Evolutionary conservation across 1,284 basidiomycete species (phyloP), one percentile per base, ranked within the genome.

Genomic region (Microbotryomycetes sp.): DNA sequence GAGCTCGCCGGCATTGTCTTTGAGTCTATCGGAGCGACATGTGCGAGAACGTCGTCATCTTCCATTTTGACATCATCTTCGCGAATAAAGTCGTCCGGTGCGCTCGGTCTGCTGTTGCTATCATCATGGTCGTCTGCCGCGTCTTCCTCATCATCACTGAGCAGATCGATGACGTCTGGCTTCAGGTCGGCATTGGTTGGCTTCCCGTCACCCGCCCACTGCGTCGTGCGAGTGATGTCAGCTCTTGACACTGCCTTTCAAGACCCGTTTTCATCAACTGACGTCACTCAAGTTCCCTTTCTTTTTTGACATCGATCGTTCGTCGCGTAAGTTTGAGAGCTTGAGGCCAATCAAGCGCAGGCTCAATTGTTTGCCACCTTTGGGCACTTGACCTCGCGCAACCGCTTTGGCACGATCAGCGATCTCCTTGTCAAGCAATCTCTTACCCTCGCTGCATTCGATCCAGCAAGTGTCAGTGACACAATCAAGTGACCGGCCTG

Each of bases 271-370:
- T n/a, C n/a, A n/a, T n/a, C n/a, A n/a, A n/a, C n/a, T n/a, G n/a
- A n/a, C n/a, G n/a, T n/a, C n/a, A n/a, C n/a, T n/a, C n/a, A n/a
- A n/a, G 49, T 36, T 54, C 30, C 36, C 36, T 42, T 42, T 31
- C 48, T 42, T 57, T 58, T 29, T 59, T 49, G 12, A 57, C 30
- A 19, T 54, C 51, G 25, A 57, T 22, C 15, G 12, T 3, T 71
- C 68, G 45, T 73, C 72, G 22, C 68, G 47, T 55, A 73, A 48
- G 49, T 71, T 69, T 9, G 61, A 58, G 2, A 70, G 32, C 9
- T 67, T 36, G 49, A 73, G 29, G 0, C 72, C 72, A 36, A 73
- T 61, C 54, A 73, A 42, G 1, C 72, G 57, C 49, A 64, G 23
- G 16, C 49, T 19, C 5, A 59, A 45, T 1, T 51, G 54, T 42